phyloP scores from a whole-genome alignment of 169 alveolate species.

The Amoebophrya sp. region DNA sequence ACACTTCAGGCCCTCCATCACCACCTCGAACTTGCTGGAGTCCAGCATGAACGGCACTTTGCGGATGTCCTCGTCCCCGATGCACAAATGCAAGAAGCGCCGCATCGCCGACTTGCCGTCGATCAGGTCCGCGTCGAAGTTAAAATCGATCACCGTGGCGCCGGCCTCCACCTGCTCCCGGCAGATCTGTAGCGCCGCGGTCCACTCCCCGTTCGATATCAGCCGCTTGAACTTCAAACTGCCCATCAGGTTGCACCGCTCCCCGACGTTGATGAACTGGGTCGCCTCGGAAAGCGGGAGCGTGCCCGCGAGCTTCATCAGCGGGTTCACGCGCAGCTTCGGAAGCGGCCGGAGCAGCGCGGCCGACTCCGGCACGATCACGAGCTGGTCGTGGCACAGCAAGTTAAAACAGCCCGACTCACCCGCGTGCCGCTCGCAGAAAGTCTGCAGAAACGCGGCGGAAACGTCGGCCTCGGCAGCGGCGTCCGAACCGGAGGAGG shows the following conservation, averaged over 20 bases:
- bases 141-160: constrained; percentile 49
- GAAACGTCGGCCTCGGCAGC: no score
- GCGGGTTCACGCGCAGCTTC: no score
- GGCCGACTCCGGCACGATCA: no score
- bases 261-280: constrained; percentile 49
- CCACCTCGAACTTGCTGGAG: constrained; percentile 50
- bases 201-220: constrained; percentile 38
- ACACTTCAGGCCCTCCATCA: constrained; percentile 49
- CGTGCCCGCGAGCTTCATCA: no score
- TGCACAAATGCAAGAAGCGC: constrained; percentile 39
- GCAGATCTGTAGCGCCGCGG: constrained; percentile 45
- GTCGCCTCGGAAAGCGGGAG: no score
- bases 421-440: no score
- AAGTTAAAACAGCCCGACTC: no score
- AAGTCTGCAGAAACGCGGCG: no score
- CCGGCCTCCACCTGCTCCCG: constrained; percentile 45
- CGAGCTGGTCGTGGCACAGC: no score
- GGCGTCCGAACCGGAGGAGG: no score
- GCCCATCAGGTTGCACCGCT: constrained; percentile 55
- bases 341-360: no score
- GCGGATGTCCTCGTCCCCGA: constrained; percentile 44
- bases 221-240: constrained; percentile 44
- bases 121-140: constrained; percentile 51
- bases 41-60: constrained; percentile 52
- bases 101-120: constrained; percentile 51